Base-by-base conservation (phyloP, 169 alveolate species). In the Eimeria praecox region DNA sequence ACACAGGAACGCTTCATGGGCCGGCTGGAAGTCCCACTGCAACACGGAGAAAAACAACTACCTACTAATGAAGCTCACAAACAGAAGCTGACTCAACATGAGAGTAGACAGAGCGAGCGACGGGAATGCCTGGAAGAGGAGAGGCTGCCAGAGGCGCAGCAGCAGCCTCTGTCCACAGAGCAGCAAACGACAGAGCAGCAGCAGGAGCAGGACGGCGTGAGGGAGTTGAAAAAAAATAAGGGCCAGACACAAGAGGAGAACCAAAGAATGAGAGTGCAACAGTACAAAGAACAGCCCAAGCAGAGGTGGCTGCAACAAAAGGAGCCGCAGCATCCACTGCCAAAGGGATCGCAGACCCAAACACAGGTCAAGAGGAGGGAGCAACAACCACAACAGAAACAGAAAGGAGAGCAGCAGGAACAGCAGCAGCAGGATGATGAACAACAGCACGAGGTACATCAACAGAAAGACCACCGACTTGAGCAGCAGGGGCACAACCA, bases 401-500 rank as follows among this genome's bases (percentile, higher is more conserved):
- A 44, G 89, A 44, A 80, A 69, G 69, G 9, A n/a, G 46, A 30
- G 42, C 66, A 44, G 89, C 89, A 44, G 64, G 62, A 46, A 1
- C 89, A 46, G 69, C 89, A 80, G 40, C n/a, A 80, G 66, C 89
- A 27, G 69, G 27, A 44, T 14, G 10, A 14, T 1, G 69, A 44
- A n/a, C 69, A 44, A 44, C 89, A 80, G 12, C 69, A 27, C n/a
- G 40, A 46, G 44, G 27, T 46, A 33, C 10, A 24, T 80, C 89
- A 80, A n/a, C 40, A 27, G 64, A 9, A 42, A 54, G 85, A 73
- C 9, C 35, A 42, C 18, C 33, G 8, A 8, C 64, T 18, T 10
- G 88, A 77, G 66, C 35, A 12, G 46, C 89, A 80, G 49, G 89
- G 66, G 42, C 88, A 12, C 40, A 64, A 44, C 33, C 89, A 44